A percentile compares a stretch with the other conserved stretches of the same genome.
Conservation (phyloP, 2,329 filamentous ascomycete species). For the Cordyceps cateniannulata region DNA sequence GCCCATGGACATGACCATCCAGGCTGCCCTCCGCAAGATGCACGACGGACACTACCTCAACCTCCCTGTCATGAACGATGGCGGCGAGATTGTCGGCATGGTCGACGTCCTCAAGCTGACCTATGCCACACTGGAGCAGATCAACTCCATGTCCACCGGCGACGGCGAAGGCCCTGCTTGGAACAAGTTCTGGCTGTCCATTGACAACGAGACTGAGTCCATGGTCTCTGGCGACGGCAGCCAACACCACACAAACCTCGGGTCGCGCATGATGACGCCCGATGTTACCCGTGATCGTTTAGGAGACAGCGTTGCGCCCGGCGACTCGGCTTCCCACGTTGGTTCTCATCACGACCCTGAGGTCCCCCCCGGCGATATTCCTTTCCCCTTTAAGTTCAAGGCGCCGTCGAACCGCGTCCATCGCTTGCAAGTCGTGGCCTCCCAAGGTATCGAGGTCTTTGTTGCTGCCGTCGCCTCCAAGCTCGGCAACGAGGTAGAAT, state of each 20-base stretch:
- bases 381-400: conserved; percentile 99
- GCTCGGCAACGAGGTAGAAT: conserved; percentile 74
- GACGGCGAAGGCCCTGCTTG: conserved; percentile 94
- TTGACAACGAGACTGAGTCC: conserved; percentile 91
- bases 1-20: conserved; percentile 97
- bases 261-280: conserved; percentile 72
- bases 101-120: conserved; percentile 97
- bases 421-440: conserved; percentile 75
- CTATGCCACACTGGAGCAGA: conserved; percentile 94
- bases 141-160: conserved; percentile 85
- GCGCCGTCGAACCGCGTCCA: conserved; percentile 92
- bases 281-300: conserved; percentile 66
- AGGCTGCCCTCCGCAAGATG: conserved; percentile 97
- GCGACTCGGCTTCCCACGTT: conserved; percentile 90
- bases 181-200: conserved; percentile 99
- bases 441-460: conserved; percentile 73
- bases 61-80: conserved; percentile 95
- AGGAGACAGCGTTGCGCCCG: conserved; percentile 78
- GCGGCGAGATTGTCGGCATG: conserved; percentile 97
- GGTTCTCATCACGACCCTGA: conserved; percentile 60
- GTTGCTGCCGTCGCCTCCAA: conserved; percentile 74
- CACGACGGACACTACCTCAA: conserved; percentile 99
- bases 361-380: conserved; percentile 59
- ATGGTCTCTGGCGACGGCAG: conserved; percentile 89
- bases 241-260: conserved; percentile 60